Percentiles rank a stretch among this genome's conserved stretches.
Evolutionary conservation across 441 rosid genomes (phyloP).

Genomic region (Arabidopsis hybrid): DNA sequence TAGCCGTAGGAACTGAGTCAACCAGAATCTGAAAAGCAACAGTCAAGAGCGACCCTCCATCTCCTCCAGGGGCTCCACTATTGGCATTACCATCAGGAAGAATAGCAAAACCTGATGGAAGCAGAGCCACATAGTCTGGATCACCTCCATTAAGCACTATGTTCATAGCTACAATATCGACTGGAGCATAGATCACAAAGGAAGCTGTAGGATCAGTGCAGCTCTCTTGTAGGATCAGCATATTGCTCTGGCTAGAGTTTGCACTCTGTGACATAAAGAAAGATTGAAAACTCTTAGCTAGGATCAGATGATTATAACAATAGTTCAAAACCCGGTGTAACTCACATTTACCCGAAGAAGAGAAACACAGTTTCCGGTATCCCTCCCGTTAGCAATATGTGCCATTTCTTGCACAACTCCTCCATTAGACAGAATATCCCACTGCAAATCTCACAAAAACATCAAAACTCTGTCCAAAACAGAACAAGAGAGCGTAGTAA

Average conservation of each 20-base stretch:
- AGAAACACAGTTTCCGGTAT: constrained; percentile 59
- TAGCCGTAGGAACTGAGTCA: constrained; percentile 95
- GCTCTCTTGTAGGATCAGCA: constrained; percentile 89
- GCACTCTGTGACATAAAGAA: constrained; percentile 54
- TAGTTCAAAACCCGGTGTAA: not conserved
- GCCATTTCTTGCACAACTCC: constrained; percentile 60
- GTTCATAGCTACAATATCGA: constrained; percentile 83
- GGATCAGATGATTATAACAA: constrained; percentile 6
- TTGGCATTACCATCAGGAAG: constrained; percentile 80
- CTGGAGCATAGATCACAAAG: constrained; percentile 87
- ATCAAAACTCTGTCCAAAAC: not conserved
- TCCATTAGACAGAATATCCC: constrained; percentile 63
- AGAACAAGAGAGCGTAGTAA: constrained; percentile 10
- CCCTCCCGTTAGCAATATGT: constrained; percentile 59
- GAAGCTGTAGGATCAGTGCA: constrained; percentile 78
- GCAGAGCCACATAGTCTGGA: constrained; percentile 82
- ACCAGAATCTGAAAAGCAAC: constrained; percentile 97
- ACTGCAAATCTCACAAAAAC: constrained; percentile 36
- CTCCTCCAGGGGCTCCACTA: constrained; percentile 30
- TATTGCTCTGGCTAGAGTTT: constrained; percentile 87
- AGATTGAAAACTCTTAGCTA: not conserved
- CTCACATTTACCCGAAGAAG: constrained; percentile 58
- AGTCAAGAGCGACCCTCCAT: constrained; percentile 87
- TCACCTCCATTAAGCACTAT: constrained; percentile 79
- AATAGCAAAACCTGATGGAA: constrained; percentile 91